Percentiles rank a stretch among this genome's conserved stretches.
These are phyloP conservation scores for Micractinium conductrix DNA, from an alignment of 139 green algal genomes.

Conservation along the genomic window DNA sequence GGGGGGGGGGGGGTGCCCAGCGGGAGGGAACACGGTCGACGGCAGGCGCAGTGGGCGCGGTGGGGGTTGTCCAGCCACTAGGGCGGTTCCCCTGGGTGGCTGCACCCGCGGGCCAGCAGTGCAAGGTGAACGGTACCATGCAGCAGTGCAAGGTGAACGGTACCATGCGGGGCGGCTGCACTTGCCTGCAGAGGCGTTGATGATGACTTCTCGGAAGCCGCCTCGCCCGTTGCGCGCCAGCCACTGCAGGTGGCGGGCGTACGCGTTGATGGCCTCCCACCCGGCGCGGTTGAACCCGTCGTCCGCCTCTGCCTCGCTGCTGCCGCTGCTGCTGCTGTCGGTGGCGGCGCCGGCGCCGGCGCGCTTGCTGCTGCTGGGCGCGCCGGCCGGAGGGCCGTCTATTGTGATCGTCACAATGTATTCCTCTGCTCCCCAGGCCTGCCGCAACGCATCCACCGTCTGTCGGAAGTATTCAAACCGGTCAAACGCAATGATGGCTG, in stretches of 20 bases:
- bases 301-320: neutral
- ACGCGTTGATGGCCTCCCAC: neutral
- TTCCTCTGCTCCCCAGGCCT: slow-evolving; percentile 12
- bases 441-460: neutral
- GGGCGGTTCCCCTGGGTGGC: no score
- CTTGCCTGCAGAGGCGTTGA: slow-evolving; percentile 18
- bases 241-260: slow-evolving; percentile 19
- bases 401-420: slow-evolving; percentile 14
- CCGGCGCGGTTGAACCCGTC: neutral
- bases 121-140: no score
- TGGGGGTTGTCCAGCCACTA: no score
- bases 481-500: slow-evolving; percentile 18
- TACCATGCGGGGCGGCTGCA: no score
- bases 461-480: slow-evolving; percentile 24
- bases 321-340: neutral
- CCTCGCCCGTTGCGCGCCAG: slow-evolving; percentile 11
- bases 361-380: neutral
- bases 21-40: no score
- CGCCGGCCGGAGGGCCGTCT: neutral
- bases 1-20: no score
- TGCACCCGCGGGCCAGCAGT: no score
- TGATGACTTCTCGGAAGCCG: neutral
- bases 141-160: no score
- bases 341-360: no score
- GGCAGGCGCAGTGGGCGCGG: no score